phyloP scores from a whole-genome alignment of 441 rosid genomes.

The Breynia disticha region DNA sequence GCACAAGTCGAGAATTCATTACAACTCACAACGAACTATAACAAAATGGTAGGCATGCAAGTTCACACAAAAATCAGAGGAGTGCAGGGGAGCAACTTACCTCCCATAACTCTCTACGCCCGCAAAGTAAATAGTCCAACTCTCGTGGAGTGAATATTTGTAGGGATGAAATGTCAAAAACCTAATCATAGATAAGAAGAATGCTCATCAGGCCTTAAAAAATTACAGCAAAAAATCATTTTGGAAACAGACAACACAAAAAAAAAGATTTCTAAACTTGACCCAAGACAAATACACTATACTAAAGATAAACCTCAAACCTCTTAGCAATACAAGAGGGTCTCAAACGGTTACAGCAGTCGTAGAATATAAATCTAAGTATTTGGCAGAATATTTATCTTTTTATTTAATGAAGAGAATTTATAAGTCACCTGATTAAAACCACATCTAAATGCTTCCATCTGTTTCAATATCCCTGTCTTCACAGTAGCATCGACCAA shows the following conservation, averaged over 20 bases:
- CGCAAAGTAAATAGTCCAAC: slow-evolving; percentile 91
- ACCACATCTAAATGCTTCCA: slow-evolving; percentile 94
- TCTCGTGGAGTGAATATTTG: slow-evolving; percentile 93
- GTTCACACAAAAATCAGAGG: not conserved
- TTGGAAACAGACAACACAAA: not conserved
- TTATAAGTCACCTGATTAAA: slow-evolving; percentile 81
- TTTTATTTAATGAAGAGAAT: not conserved
- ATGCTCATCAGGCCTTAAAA: slow-evolving; percentile 5
- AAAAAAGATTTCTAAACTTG: not conserved
- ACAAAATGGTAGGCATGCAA: not conserved
- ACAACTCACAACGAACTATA: slow-evolving; percentile 5
- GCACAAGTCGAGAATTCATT: slow-evolving; percentile 19
- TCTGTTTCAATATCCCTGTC: slow-evolving; percentile 67
- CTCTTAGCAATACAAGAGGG: no score
- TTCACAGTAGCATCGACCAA: slow-evolving; percentile 91
- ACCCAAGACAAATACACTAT: not conserved
- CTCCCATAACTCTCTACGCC: slow-evolving; percentile 99
- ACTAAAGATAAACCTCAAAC: no score
- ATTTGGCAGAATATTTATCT: no score
- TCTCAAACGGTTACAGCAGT: not conserved
- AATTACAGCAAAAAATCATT: not conserved
- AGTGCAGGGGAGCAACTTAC: slow-evolving; percentile 25
- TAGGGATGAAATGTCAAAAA: slow-evolving; percentile 82
- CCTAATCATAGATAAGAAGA: slow-evolving; percentile 37
- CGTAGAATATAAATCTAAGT: not conserved